These are phyloP conservation scores for Kwoniella mangroviensis DNA, from an alignment of 768 basidiomycete species.

Conservation along the genomic window DNA sequence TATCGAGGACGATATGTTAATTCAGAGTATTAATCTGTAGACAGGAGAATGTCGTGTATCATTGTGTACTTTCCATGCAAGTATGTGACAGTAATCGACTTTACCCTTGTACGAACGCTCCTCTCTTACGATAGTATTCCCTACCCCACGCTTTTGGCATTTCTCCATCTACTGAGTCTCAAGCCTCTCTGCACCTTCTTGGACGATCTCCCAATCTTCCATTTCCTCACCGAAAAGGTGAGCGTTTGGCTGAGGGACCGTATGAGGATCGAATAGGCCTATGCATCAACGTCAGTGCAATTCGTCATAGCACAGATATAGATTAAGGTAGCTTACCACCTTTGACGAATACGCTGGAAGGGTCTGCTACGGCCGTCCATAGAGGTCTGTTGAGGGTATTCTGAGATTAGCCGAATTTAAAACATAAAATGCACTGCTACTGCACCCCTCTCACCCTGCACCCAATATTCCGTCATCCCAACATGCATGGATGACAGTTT, in stretches of 20 bases:
- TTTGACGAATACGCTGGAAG: conserved; percentile 22
- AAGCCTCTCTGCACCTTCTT: conserved; percentile 15
- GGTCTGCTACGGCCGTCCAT: conserved; percentile 19
- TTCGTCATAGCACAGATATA: background rate
- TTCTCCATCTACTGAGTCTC: conserved; percentile 11
- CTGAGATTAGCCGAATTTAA: background rate
- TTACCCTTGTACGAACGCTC: background rate
- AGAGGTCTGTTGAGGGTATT: conserved; percentile 9
- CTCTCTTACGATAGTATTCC: too few relatives aligned
- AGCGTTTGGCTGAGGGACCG: conserved; percentile 5
- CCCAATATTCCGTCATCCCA: background rate
- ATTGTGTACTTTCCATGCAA: too few relatives aligned
- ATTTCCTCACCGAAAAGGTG: conserved; percentile 26
- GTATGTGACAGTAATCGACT: background rate
- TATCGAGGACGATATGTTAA: background rate
- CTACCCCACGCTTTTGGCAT: background rate
- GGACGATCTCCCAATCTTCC: conserved; percentile 26
- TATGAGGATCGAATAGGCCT: conserved; percentile 23
- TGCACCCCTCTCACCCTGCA: background rate
- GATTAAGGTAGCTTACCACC: conserved; percentile 12
- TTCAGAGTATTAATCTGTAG: too few relatives aligned
- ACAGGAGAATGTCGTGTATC: too few relatives aligned
- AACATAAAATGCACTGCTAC: background rate
- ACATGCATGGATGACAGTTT: background rate
- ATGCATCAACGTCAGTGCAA: background rate